Evolutionary conservation across 2,329 filamentous ascomycete species (phyloP), one percentile per base, ranked within the genome.

Genomic region (Ceratocystis diversiconidia): DNA sequence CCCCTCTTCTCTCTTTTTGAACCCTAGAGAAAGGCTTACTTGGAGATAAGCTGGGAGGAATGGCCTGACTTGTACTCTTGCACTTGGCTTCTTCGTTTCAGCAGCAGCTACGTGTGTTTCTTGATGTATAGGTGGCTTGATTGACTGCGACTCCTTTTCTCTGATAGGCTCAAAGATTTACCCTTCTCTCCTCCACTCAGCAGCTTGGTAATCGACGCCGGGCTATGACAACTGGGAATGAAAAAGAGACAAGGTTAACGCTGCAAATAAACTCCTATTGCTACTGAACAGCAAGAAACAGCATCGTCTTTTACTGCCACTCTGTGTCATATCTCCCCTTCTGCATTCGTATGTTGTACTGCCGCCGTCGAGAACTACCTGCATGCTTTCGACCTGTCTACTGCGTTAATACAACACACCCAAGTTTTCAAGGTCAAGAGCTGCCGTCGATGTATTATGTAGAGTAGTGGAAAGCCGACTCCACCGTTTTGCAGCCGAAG

Each of bases 21-120:
- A 59, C 52, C 25, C 52, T 32, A 59, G n/a, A 32, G 25, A 32
- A 59, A 59, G 52, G 52, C 52, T 57, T 57, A 59, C 52, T 32
- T 59, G 25, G 22, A 59, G 52, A 22, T 59, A 59, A 59, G 52
- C 52, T 59, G 22, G 52, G 28, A 12, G 25, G 52, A 36, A 59
- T 59, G 52, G 28, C 28, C 52, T 59, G 52, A 32, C 52, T 7
- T 59, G 15, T 59, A 7, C 52, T 59, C 52, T 59, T 59, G 25
- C n/a, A 32, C 28, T 59, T 17, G 52, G 52, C 52, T 32, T 59
- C 25, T 32, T 32, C 3, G 52, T 59, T 59, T 59, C 52, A 59
- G 28, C 52, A 59, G 5, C 28, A 22, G 22, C 46, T 50, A 22
- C 46, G n/a, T n/a, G 52, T 59, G 52, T 30, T 57, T 3, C 28